Percentiles rank a stretch among this genome's conserved stretches.
Conservation (phyloP, 2,329 filamentous ascomycete genomes). For the Colletotrichum cuscutae region DNA sequence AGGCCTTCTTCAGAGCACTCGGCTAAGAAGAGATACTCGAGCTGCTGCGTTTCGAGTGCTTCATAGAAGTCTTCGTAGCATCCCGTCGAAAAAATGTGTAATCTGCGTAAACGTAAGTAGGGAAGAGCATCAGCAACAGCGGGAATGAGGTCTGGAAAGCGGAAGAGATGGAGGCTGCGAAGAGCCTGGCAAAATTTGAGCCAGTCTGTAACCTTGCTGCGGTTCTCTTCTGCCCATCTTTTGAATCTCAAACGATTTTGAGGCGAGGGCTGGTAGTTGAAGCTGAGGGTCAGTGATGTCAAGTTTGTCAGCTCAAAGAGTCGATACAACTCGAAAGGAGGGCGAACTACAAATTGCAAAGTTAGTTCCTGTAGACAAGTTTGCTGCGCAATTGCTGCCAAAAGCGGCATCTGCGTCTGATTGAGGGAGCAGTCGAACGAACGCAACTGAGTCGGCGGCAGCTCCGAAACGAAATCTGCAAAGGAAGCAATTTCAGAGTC, state of each 20-base stretch:
- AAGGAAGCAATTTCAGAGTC: background rate
- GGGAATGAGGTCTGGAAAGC: conserved; percentile 5
- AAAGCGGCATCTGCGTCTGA: background rate
- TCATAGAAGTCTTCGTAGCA: background rate
- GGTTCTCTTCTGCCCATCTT: background rate
- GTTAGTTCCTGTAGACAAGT: background rate
- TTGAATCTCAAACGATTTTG: background rate
- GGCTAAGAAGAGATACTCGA: conserved; percentile 6
- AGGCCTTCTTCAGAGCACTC: background rate
- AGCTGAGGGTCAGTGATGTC: conserved; percentile 4
- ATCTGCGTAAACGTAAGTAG: background rate
- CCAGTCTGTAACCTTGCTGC: background rate
- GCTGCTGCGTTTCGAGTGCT: background rate
- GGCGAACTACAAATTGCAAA: background rate
- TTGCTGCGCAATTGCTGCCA: background rate
- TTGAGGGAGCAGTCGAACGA: background rate
- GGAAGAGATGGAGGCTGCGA: conserved; percentile 9
- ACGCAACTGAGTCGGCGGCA: background rate
- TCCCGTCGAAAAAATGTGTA: conserved; percentile 1
- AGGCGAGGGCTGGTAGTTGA: background rate
- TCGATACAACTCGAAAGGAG: background rate
- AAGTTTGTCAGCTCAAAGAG: background rate
- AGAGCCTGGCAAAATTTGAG: background rate
- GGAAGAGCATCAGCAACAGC: conserved; percentile 11
- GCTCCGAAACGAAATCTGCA: background rate